phyloP scores from a whole-genome alignment of 148 eudicot genomes.

The Bassia scoparia region DNA sequence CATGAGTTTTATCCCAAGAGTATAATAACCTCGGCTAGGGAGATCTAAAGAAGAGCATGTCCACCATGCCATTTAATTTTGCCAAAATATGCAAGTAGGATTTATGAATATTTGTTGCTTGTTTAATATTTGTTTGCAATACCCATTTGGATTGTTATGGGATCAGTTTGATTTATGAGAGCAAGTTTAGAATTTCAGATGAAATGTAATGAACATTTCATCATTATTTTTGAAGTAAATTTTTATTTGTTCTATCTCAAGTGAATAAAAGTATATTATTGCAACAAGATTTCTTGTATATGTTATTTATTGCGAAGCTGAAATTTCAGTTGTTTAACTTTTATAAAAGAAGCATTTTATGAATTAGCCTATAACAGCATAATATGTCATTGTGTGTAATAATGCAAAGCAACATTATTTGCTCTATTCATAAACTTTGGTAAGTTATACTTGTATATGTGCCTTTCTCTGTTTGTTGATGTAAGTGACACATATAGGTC shows the following conservation, averaged over 20 bases:
- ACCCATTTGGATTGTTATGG: background rate
- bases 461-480: no score
- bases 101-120: background rate
- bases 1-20: no score
- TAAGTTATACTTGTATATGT: no score
- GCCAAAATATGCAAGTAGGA: conserved; percentile 2
- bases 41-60: background rate
- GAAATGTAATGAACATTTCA: background rate
- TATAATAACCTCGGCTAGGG: background rate
- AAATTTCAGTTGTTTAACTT: no score
- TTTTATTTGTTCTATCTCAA: background rate
- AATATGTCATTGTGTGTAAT: no score
- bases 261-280: background rate
- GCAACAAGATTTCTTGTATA: background rate
- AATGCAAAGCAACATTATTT: no score
- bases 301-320: no score
- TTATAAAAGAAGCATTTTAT: no score
- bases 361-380: no score
- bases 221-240: no score
- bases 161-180: background rate
- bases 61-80: background rate
- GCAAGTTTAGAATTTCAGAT: background rate
- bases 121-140: conserved; percentile 12
- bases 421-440: no score
- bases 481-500: no score